These are phyloP conservation scores for Acanthamoeba healyi DNA, from an alignment of 208 protist species.

Conservation along the genomic window DNA sequence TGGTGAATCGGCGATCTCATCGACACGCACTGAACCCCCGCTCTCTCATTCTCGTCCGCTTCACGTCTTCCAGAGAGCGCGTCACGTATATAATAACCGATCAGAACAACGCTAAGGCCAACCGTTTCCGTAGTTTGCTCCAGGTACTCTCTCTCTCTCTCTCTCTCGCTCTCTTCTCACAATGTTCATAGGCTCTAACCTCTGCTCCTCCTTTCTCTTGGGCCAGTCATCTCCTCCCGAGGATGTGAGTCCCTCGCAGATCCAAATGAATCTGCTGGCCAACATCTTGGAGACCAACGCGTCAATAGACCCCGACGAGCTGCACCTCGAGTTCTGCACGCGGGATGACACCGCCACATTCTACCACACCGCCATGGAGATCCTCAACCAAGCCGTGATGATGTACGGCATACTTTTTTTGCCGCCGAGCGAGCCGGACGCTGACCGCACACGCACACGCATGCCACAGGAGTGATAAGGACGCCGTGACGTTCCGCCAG, in stretches of 20 bases:
- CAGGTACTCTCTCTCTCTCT: not conserved
- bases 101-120: not conserved
- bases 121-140: not conserved
- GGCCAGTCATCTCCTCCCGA: not conserved
- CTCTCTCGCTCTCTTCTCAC: not conserved
- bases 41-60: not conserved
- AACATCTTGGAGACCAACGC: slow-evolving; percentile 46
- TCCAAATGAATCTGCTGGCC: slow-evolving; percentile 55
- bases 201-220: too few species aligned
- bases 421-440: not conserved
- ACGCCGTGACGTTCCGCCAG: not conserved
- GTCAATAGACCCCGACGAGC: not conserved
- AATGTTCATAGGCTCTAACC: too few species aligned
- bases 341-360: slow-evolving; percentile 26
- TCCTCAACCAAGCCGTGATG: slow-evolving; percentile 32
- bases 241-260: not conserved
- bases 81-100: not conserved
- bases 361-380: slow-evolving; percentile 31
- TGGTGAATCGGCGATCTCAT: too few species aligned
- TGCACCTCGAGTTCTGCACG: slow-evolving; percentile 45
- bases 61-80: slow-evolving; percentile 16
- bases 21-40: not conserved
- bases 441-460: not conserved
- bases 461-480: not conserved
- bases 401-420: not conserved